Evolutionary conservation across 169 alveolate species (phyloP), one percentile per base, ranked within the genome.

Genomic region (Plasmodium malariae): DNA sequence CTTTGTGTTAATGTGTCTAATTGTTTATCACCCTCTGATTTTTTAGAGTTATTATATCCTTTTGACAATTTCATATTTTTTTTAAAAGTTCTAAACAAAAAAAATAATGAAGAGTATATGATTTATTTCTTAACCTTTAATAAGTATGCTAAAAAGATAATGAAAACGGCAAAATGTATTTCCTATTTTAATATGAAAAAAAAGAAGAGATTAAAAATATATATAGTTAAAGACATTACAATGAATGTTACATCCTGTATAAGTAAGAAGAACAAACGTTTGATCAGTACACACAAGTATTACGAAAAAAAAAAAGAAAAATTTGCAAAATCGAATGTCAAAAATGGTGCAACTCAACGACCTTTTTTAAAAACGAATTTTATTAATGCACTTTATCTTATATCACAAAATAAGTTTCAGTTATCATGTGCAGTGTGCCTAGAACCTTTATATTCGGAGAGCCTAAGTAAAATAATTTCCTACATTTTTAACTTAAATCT

Each of bases 341-440:
- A 36, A n/a, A 26, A 54, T 73, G 43, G 24, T 12, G 34, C 19
- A 21, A 51, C 28, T 3, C 6, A 9, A 34, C 34, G 34, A n/a
- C 17, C 48, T 5, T 17, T n/a, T 6, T 12, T 32, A 11, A 60
- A 36, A 40, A 62, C 76, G 11, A 76, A 67, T 37, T 76, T 76
- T 24, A 76, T 76, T 21, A 76, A 62, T 36, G 34, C 89, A 37
- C 63, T 76, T 17, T 76, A 54, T 12, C 74, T 76, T 26, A 62
- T 76, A 26, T 76, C 89, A 14, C 89, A 76, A 76, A 76, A 76
- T 49, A 76, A 76, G 43, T 45, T 62, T 19, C 89, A 76, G 37
- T 37, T 76, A 14, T 76, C 89, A 19, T 76, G 89, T 45, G 89
- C 89, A 37, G 89, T 76, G 21, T 76, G 89, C 37, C 48, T 76